Base-by-base conservation (phyloP, 176 grass and related monocot genomes). In the Oryza meyeriana region DNA sequence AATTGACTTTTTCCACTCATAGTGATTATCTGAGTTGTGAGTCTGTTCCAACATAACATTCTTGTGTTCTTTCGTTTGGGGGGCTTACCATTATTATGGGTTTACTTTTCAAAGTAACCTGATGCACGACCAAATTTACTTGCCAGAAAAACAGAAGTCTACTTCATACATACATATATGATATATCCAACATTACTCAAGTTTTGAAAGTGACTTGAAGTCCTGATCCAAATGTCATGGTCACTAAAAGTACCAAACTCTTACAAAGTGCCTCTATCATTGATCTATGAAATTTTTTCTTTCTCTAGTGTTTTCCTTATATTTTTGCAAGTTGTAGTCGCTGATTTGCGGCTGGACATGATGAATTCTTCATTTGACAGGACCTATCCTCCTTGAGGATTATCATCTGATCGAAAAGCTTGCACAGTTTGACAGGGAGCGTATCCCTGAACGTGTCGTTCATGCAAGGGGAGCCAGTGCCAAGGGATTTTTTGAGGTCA, bases 341-440 rank as follows among this genome's bases (percentile, higher is more conserved):
- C 40, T 75, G 28, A 32, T 45, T 64, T 62, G 17, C 12, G 2
- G 17, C 20, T 74, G 38, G 0, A 40, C 78, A 44, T 40, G 2
- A 50, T 78, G 25, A 36, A 26, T 34, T 75, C 38, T 52, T 30
- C 16, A 5, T 72, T 72, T 57, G 5, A 3, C 81, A 97, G 94
- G 94, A 45, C 94, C 94, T 41, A 91, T 94, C 71, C 87, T 97
- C 16, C 82, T 97, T 34, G 94, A 97, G 85, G 94, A 94, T 44
- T 97, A 94, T 66, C 91, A 97, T 85, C 71, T 97, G 50, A 91
- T 97, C 67, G 94, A 97, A 66, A 97, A 97, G 85, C 87, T 97
- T 80, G 94, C 94, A 9, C 89, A 94, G 61, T 94, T 97, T 84
- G 94, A 97, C 61, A 87, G 91, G 82, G 94, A 97, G 2, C 88